Evolutionary conservation across 1,284 basidiomycete species (phyloP).

Genomic region (Golubevia pallescens): DNA sequence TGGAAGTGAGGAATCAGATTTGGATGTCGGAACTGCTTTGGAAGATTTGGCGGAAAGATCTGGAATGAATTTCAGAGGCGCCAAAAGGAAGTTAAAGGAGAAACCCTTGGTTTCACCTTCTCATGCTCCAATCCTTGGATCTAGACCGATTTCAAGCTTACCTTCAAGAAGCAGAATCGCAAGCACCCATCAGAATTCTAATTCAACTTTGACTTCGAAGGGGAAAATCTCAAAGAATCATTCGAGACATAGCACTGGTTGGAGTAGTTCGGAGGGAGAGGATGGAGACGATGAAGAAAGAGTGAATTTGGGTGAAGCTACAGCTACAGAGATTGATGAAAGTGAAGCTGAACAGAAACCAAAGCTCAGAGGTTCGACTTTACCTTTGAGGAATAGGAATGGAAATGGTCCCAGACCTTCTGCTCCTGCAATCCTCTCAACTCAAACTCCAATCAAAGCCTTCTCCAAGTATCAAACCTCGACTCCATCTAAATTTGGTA

Average conservation of each 20-base stretch:
- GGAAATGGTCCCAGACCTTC: background rate
- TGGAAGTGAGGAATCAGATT: constrained; percentile 26
- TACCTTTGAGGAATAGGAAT: constrained; percentile 10
- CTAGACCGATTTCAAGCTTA: constrained; percentile 22
- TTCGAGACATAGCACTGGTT: constrained; percentile 8
- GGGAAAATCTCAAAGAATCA: constrained; percentile 15
- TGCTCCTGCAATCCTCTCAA: background rate
- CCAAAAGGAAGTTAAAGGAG: constrained; percentile 23
- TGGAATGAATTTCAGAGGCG: constrained; percentile 19
- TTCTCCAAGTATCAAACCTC: background rate
- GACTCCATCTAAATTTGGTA: background rate
- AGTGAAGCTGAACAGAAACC: background rate
- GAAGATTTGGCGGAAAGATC: constrained; percentile 32
- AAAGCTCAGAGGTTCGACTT: background rate
- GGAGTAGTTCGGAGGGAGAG: constrained; percentile 23
- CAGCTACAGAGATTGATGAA: constrained; percentile 2
- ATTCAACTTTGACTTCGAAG: constrained; percentile 18
- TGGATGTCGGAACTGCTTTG: constrained; percentile 24
- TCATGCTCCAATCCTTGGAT: background rate
- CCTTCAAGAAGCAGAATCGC: constrained; percentile 15
- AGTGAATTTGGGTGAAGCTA: constrained; percentile 3
- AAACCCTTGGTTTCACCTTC: no score
- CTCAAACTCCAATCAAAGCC: no score
- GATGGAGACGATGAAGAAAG: background rate
- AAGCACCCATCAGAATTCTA: background rate